Percentiles rank a stretch among this genome's conserved stretches.
Evolutionary conservation across 305 asterid genomes (phyloP).

Genomic region (Solanum hybrid): DNA sequence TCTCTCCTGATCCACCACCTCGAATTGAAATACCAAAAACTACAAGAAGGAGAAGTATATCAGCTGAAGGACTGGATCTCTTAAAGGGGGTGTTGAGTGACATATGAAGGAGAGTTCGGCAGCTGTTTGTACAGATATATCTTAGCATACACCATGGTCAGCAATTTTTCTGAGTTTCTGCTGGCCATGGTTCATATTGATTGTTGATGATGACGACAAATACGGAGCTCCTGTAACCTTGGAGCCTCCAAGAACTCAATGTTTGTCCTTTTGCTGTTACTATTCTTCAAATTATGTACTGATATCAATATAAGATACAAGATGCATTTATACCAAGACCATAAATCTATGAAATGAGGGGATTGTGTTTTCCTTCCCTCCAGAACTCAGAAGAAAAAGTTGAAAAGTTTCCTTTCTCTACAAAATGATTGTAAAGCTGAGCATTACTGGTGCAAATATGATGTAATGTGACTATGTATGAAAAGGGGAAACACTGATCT

Average conservation of each 20-base stretch:
- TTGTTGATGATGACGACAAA: slow-evolving; percentile 6
- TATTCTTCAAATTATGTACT: not conserved
- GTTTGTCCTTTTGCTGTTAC: not conserved
- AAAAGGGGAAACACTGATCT: not conserved
- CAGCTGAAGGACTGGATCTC: slow-evolving; percentile 91
- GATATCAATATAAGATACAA: not conserved
- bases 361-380: not conserved
- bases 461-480: not conserved
- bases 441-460: not conserved
- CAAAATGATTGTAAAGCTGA: slow-evolving; percentile 1
- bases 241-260: not conserved
- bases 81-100: slow-evolving; percentile 63
- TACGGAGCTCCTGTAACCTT: not conserved
- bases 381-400: not conserved
- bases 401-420: not conserved
- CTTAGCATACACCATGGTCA: not conserved
- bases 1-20: slow-evolving; percentile 74
- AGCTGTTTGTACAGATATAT: slow-evolving; percentile 8
- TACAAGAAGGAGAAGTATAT: slow-evolving; percentile 78
- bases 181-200: slow-evolving; percentile 10
- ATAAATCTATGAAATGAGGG: not conserved
- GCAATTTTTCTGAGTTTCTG: slow-evolving; percentile 22
- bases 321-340: not conserved
- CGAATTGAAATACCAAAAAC: slow-evolving; percentile 53
- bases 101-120: slow-evolving; percentile 20